Evolutionary conservation across 2,329 filamentous ascomycete genomes (phyloP).

Genomic region (Clonostachys byssicola): DNA sequence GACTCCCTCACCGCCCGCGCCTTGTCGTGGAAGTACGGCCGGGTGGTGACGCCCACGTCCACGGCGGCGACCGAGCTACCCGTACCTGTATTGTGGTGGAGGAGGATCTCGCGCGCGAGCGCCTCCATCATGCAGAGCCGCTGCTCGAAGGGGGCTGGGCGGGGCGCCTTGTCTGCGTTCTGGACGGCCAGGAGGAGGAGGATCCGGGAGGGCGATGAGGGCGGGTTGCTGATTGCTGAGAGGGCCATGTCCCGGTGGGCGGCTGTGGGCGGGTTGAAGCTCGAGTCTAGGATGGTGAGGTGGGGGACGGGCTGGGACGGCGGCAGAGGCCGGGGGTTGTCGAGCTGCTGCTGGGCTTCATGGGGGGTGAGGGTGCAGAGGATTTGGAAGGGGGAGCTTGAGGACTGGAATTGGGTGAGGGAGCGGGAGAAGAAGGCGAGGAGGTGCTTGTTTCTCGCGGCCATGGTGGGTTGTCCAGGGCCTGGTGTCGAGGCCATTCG

Average conservation of each 20-base stretch:
- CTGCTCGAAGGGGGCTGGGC: conserved; percentile 64
- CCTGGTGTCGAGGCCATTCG: too few relatives aligned
- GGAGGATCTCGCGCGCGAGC: conserved; percentile 54
- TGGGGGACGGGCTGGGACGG: conserved; percentile 3
- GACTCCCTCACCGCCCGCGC: conserved; percentile 48
- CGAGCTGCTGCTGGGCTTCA: not conserved
- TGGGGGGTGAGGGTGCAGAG: conserved; percentile 34
- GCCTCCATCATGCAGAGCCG: conserved; percentile 68
- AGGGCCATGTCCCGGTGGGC: conserved; percentile 56
- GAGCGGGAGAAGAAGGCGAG: conserved; percentile 36
- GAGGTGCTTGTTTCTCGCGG: conserved; percentile 12
- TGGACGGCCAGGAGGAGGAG: conserved; percentile 57
- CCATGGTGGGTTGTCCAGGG: not conserved
- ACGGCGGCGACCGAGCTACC: conserved; percentile 23
- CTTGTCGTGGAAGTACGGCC: conserved; percentile 74
- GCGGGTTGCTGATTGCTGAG: conserved; percentile 28
- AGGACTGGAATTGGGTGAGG: conserved; percentile 37
- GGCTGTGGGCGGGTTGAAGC: conserved; percentile 63
- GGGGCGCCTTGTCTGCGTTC: conserved; percentile 63
- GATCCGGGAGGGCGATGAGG: conserved; percentile 20
- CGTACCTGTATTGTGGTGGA: conserved; percentile 8
- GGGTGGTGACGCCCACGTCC: conserved; percentile 67
- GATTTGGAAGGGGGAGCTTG: conserved; percentile 35
- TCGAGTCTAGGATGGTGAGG: conserved; percentile 61
- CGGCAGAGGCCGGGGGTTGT: conserved; percentile 9